Evolutionary conservation across 306 rosid species (phyloP), one percentile per base, ranked within the genome.

Genomic region (Inga leiocalycina): DNA sequence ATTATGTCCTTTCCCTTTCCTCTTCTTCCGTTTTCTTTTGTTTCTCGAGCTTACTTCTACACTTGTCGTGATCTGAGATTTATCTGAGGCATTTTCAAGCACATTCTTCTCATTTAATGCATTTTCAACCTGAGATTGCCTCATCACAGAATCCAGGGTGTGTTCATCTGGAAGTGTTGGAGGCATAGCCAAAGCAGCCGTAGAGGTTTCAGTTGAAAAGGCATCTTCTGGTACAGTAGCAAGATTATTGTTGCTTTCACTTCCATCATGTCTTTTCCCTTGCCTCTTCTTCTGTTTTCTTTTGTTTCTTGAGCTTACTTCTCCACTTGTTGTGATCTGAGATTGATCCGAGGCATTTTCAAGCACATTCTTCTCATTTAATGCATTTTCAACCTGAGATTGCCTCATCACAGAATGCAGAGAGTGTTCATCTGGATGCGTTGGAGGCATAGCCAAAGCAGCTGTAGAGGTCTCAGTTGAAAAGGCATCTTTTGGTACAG

Each of bases 381-480:
- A 44, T 74, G 71, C 83, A 73, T 69, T 61, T 56, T 79, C 78
- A 51, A 27, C 81, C 37, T 54, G 54, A 75, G 88, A 76, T 76
- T 75, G 65, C 74, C 68, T 44, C 37, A 57, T 66, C 48, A 75
- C 82, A 41, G 71, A 64, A 81, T 89, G 89, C 34, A 61, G 51
- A 59, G 71, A 52, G 74, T 49, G 22, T 78, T 81, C 71, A 65
- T 74, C 80, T 9, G 71, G 57, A 85, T 76, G 82, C 66, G 76
- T 71, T 5, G 71, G 44, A 75, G 85, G 62, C 35, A 71, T 66
- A 76, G 37, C 72, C 4, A 30, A 32, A 52, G 80, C 83, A 6
- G 68, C 59, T 15, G 27, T 14, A 62, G 37, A 59, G 52, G 22
- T 37, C 75, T 90, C 75, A 75, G 32, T 66, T 13, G 22, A 78